phyloP scores from a whole-genome alignment of 2,329 filamentous ascomycete genomes.

The Alternaria arborescens region DNA sequence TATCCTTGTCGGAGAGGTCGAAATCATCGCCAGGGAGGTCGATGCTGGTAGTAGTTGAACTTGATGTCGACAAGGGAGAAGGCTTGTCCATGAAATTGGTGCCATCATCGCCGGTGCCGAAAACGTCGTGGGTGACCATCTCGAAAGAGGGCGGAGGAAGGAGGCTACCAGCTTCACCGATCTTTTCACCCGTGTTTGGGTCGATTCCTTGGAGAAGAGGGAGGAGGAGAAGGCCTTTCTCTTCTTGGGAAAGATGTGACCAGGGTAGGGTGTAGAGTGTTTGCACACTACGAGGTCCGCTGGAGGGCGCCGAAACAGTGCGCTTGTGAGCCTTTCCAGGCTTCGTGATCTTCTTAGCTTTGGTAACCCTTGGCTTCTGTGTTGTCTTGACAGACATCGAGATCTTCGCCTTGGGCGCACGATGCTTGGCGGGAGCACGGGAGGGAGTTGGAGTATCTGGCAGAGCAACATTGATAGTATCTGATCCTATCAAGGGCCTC shows the following conservation, averaged over 20 bases:
- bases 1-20: neutral
- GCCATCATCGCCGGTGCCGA: neutral
- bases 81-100: neutral
- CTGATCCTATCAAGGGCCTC: neutral
- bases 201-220: slow-evolving; percentile 30
- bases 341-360: slow-evolving; percentile 6
- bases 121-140: slow-evolving; percentile 3
- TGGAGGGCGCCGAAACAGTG: neutral
- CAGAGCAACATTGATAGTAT: neutral
- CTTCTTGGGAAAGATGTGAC: slow-evolving; percentile 16
- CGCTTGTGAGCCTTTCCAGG: slow-evolving; percentile 8
- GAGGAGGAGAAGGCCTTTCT: slow-evolving; percentile 29
- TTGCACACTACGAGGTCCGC: neutral
- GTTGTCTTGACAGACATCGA: neutral
- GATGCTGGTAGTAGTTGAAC: neutral
- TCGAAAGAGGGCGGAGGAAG: neutral
- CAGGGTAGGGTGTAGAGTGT: slow-evolving; percentile 23
- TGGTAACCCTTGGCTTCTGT: slow-evolving; percentile 1
- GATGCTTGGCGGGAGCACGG: neutral
- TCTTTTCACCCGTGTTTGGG: slow-evolving; percentile 17
- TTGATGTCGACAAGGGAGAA: neutral
- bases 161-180: neutral
- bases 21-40: neutral
- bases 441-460: neutral
- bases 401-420: neutral